Evolutionary conservation across 1,284 basidiomycete genomes (phyloP), one percentile per base, ranked within the genome.

Genomic region (Ustanciosporium gigantosporum): DNA sequence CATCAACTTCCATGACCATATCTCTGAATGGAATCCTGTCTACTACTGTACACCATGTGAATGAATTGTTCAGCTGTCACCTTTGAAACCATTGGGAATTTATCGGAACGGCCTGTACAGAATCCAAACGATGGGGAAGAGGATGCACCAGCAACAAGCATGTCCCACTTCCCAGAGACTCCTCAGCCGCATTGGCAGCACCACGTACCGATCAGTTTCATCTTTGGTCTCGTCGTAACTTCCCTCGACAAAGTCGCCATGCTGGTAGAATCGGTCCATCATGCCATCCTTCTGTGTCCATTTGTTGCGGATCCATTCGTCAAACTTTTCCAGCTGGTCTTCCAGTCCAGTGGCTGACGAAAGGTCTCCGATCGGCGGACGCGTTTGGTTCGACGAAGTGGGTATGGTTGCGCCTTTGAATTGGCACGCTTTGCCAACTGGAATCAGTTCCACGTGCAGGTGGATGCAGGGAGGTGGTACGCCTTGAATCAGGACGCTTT

Each of bases 211-310:
- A 4, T 35, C 19, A 8, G 20, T 41, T 20, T 34, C 22, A 21
- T 44, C 31, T 4, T 44, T 37, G 36, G 31, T 15, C 17, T 34
- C 37, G 3, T 46, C 39, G 25, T 46, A 67, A 1, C 57, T 42
- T 13, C 68, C 70, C 3, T 39, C 31, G 5, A 68, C 60, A 39
- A 79, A 78, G 47, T 71, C 56, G 6, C 79, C 79, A 7, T 73
- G 51, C n/a, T 56, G 36, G 51, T 84, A 82, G 74, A 87, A 91
- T 23, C 72, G 78, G 31, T 84, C 83, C 78, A 96, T 86, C 40
- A 85, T 80, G 31, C 79, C 79, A 75, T 96, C 93, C 80, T 98
- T 97, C 61, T 87, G 84, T 23, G 81, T 78, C 92, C 94, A 98
- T 40, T 89, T 76, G 25, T 82, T 79, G 40, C 87, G 81, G 41